Evolutionary conservation across 1,284 basidiomycete genomes (phyloP).

Genomic region (Fomitopsis palustris): DNA sequence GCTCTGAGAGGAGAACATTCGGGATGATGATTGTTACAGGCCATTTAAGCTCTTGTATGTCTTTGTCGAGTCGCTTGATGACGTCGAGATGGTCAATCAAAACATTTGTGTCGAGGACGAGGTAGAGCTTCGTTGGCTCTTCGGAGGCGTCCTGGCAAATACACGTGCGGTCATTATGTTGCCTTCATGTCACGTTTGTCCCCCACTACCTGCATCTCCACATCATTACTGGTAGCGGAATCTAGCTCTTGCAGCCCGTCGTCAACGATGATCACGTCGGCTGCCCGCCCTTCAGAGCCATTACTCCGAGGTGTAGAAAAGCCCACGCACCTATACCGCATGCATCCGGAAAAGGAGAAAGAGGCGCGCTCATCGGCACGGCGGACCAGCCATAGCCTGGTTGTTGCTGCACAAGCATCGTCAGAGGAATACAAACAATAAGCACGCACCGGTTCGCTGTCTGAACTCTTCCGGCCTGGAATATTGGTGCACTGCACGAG

Average conservation of each 20-base stretch:
- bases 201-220: conserved; percentile 55
- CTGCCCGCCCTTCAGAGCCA: too few relatives aligned
- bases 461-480: too few relatives aligned
- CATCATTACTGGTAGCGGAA: conserved; percentile 53
- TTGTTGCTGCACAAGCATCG: not conserved
- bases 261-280: conserved; percentile 19
- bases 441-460: not conserved
- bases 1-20: conserved; percentile 67
- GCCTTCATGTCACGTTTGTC: not conserved
- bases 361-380: not conserved
- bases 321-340: not conserved
- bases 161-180: not conserved
- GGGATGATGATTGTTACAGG: conserved; percentile 63
- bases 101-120: conserved; percentile 74
- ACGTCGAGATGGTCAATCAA: conserved; percentile 61
- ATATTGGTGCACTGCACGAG: too few relatives aligned
- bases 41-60: conserved; percentile 46
- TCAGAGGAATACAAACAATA: not conserved
- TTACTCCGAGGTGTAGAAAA: not conserved
- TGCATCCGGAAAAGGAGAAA: not conserved
- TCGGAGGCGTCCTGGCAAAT: conserved; percentile 16
- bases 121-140: conserved; percentile 26
- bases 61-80: conserved; percentile 58
- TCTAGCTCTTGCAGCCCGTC: conserved; percentile 48
- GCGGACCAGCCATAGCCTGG: not conserved